phyloP scores from a whole-genome alignment of 306 rosid genomes.

The Pterocarpus macrocarpus region DNA sequence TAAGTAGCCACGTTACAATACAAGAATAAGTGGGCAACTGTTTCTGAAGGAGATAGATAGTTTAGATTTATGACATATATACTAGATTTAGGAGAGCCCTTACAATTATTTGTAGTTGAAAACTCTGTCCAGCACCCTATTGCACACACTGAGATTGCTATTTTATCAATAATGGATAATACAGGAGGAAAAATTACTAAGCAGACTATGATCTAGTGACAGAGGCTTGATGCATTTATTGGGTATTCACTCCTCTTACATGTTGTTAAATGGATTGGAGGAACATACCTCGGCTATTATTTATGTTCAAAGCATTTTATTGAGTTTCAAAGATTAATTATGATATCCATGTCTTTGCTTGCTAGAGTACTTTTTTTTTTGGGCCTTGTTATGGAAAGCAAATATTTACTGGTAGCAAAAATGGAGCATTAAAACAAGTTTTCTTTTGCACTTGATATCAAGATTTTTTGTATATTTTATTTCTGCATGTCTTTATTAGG shows the following conservation, averaged over 20 bases:
- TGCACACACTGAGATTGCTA: neutral
- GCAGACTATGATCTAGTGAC: neutral
- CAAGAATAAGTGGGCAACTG: neutral
- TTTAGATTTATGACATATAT: neutral
- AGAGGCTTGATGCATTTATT: neutral
- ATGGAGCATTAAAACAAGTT: slow-evolving; percentile 21
- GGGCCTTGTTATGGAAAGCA: slow-evolving; percentile 4
- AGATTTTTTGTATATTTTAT: slow-evolving; percentile 13
- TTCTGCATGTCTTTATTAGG: slow-evolving; percentile 23
- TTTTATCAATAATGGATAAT: neutral
- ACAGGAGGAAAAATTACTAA: neutral
- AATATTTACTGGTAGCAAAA: neutral
- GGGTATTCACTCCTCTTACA: neutral
- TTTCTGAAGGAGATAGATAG: neutral
- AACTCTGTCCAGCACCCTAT: neutral
- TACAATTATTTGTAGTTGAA: neutral
- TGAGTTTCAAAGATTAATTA: neutral
- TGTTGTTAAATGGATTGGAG: neutral
- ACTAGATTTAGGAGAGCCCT: neutral
- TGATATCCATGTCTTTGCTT: slow-evolving; percentile 10
- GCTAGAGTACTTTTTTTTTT: neutral
- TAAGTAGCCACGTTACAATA: neutral
- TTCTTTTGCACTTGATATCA: slow-evolving; percentile 23
- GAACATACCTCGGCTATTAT: neutral
- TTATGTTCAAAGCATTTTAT: neutral